Percentiles rank a stretch among this genome's conserved stretches.
phyloP scores from a whole-genome alignment of 1,284 basidiomycete genomes.

The Takashimella tepidaria region DNA sequence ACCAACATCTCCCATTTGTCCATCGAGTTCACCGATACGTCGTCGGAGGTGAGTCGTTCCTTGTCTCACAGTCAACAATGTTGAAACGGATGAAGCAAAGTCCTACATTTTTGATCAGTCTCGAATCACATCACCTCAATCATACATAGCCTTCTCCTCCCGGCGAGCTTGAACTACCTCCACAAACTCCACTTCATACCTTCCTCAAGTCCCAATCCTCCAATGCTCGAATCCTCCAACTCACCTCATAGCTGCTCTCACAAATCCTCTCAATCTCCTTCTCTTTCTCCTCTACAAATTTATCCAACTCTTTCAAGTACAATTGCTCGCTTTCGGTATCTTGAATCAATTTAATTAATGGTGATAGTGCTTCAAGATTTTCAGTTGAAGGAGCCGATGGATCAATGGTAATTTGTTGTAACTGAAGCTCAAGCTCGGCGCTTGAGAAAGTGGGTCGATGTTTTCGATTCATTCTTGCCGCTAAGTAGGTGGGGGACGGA shows the following conservation, averaged over 20 bases:
- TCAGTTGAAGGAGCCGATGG: conserved; percentile 51
- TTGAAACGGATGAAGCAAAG: conserved; percentile 93
- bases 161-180: no score
- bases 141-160: not conserved
- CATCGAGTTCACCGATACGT: conserved; percentile 55
- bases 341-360: conserved; percentile 89
- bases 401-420: conserved; percentile 46
- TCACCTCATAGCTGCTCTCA: conserved; percentile 80
- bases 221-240: conserved; percentile 9
- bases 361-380: conserved; percentile 86
- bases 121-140: no score
- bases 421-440: conserved; percentile 47
- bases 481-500: not conserved
- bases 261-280: conserved; percentile 94
- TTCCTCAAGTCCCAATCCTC: not conserved
- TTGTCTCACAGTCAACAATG: conserved; percentile 86
- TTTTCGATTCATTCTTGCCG: conserved; percentile 33
- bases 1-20: conserved; percentile 62
- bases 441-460: conserved; percentile 42
- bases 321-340: conserved; percentile 82
- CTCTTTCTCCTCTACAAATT: conserved; percentile 88
- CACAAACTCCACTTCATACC: not conserved
- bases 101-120: conserved; percentile 52
- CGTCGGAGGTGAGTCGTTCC: conserved; percentile 54
- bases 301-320: conserved; percentile 79